Evolutionary conservation across 176 grass and related monocot genomes (phyloP).

Genomic region (Miscanthus lutarioriparius): DNA sequence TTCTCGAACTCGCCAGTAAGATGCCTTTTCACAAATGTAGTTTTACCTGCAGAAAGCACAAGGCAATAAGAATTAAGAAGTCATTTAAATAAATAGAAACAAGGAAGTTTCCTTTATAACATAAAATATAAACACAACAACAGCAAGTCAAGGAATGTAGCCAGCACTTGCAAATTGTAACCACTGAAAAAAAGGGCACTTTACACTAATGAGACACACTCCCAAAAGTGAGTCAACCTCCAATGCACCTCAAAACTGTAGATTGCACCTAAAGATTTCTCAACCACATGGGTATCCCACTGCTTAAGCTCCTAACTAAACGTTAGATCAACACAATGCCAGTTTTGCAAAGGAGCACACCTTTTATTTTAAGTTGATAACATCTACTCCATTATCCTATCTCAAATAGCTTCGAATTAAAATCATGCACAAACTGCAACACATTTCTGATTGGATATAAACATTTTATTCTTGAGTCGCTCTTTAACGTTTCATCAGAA

Average conservation of each 20-base stretch:
- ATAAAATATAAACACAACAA: background rate
- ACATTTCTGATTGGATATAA: background rate
- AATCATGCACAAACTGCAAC: background rate
- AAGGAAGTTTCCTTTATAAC: background rate
- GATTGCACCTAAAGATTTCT: background rate
- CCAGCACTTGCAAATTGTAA: background rate
- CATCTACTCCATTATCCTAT: background rate
- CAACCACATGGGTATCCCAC: background rate
- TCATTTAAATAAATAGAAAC: background rate
- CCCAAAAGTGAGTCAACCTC: background rate
- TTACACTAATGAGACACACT: background rate
- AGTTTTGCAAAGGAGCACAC: background rate
- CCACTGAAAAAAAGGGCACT: background rate
- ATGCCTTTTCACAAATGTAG: slow-evolving; percentile 85
- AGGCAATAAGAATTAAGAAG: background rate
- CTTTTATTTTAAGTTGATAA: background rate
- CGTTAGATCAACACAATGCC: background rate
- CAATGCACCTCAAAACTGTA: background rate
- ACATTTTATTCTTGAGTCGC: background rate
- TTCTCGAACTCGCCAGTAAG: slow-evolving; percentile 82
- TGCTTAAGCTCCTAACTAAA: background rate
- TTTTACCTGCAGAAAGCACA: slow-evolving; percentile 55
- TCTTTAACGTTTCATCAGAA: background rate
- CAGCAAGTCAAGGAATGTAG: background rate
- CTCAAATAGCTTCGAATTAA: background rate